Conservation (phyloP, 768 basidiomycete species). For the Macrolepiota fuliginosa region DNA sequence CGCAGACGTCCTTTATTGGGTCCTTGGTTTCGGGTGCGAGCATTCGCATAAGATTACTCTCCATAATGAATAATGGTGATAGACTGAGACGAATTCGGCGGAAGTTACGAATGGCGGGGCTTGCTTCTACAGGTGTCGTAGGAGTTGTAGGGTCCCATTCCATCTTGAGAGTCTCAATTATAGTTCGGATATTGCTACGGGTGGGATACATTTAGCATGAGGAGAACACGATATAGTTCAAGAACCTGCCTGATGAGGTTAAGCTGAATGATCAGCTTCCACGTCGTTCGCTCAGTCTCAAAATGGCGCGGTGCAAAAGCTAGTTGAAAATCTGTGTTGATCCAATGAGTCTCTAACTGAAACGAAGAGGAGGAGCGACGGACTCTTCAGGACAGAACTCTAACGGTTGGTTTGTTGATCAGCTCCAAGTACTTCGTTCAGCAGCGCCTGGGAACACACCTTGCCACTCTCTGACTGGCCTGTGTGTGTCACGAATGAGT, state of each 20-base stretch:
- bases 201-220: neutral
- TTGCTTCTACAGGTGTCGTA: constrained; percentile 15
- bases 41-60: constrained; percentile 47
- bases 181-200: constrained; percentile 52
- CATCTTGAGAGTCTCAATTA: constrained; percentile 51
- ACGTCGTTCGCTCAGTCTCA: constrained; percentile 51
- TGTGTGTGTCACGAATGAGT: constrained; percentile 17
- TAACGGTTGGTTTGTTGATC: constrained; percentile 17
- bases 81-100: constrained; percentile 33
- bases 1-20: constrained; percentile 37
- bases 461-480: constrained; percentile 64
- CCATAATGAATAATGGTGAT: constrained; percentile 53
- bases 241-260: constrained; percentile 58
- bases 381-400: constrained; percentile 52
- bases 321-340: constrained; percentile 58
- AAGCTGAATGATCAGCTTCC: constrained; percentile 66
- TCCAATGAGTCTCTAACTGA: constrained; percentile 1
- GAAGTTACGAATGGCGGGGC: constrained; percentile 22
- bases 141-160: constrained; percentile 34
- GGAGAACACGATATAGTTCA: neutral
- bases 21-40: constrained; percentile 44
- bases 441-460: constrained; percentile 22
- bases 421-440: neutral
- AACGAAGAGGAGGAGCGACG: constrained; percentile 3
- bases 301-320: constrained; percentile 63